phyloP scores from a whole-genome alignment of 257 asterid species.

The Solanum piurae region DNA sequence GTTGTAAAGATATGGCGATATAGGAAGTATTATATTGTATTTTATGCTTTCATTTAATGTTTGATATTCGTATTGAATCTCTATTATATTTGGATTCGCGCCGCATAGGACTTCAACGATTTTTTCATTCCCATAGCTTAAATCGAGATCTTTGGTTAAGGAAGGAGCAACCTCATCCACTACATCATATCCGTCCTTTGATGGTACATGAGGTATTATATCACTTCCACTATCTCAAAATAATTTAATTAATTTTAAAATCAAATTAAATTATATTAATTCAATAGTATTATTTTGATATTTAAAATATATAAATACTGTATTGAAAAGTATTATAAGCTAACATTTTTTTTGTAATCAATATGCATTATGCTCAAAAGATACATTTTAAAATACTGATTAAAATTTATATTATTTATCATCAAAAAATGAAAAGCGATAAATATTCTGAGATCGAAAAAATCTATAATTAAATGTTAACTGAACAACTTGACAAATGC shows the following conservation, averaged over 20 bases:
- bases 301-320: neutral
- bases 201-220: neutral
- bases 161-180: accelerated
- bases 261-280: neutral
- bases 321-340: neutral
- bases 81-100: accelerated
- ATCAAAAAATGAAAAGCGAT: accelerated
- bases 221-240: neutral
- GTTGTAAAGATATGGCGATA: neutral
- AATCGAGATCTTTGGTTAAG: accelerated
- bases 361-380: neutral
- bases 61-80: no score
- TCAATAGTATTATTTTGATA: neutral
- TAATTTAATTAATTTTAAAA: neutral
- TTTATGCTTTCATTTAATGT: accelerated
- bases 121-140: accelerated
- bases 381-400: neutral
- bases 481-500: no score
- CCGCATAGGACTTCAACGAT: accelerated
- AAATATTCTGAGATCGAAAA: accelerated
- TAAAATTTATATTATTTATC: neutral
- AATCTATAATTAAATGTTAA: accelerated
- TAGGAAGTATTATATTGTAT: neutral
- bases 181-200: no score
- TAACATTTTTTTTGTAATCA: neutral